These are phyloP conservation scores for Mortierella sp. DNA, from an alignment of 371 early-diverging fungal genomes.

Conservation along the genomic window DNA sequence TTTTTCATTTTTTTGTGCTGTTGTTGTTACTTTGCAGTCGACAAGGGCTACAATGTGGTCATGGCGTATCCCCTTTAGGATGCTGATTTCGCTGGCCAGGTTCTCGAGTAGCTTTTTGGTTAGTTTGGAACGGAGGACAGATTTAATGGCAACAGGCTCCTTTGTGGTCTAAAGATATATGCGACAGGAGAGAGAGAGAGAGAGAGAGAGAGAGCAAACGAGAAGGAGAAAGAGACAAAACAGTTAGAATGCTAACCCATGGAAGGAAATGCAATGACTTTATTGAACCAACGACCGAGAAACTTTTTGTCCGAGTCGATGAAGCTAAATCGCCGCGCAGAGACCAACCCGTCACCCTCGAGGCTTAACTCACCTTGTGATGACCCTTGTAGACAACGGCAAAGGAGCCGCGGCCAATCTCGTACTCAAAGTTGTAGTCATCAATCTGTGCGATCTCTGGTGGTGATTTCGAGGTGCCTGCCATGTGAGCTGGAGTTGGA, in stretches of 20 bases:
- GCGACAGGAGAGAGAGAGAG: not conserved
- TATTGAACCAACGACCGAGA: too few species aligned
- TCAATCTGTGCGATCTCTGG: slow-evolving; percentile 59
- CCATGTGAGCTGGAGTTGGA: slow-evolving; percentile 17
- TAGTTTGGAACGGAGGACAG: slow-evolving; percentile 85
- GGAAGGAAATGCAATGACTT: too few species aligned
- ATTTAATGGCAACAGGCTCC: slow-evolving; percentile 87
- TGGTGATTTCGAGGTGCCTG: slow-evolving; percentile 18
- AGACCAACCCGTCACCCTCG: too few species aligned
- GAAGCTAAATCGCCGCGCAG: not conserved
- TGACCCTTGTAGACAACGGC: slow-evolving; percentile 92
- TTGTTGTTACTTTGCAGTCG: slow-evolving; percentile 73
- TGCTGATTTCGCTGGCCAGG: slow-evolving; percentile 92
- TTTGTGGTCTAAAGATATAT: slow-evolving; percentile 59
- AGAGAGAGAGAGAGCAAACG: not conserved
- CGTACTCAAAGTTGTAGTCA: slow-evolving; percentile 70
- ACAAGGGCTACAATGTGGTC: slow-evolving; percentile 87
- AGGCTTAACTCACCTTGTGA: slow-evolving; percentile 62
- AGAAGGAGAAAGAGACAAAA: not conserved
- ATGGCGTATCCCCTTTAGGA: slow-evolving; percentile 86
- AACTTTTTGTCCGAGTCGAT: too few species aligned
- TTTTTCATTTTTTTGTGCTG: not conserved
- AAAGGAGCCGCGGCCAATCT: slow-evolving; percentile 95
- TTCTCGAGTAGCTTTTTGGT: slow-evolving; percentile 90
- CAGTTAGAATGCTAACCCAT: slow-evolving; percentile 1